Evolutionary conservation across 768 basidiomycete species (phyloP).

Genomic region (Termitomyces sp.): DNA sequence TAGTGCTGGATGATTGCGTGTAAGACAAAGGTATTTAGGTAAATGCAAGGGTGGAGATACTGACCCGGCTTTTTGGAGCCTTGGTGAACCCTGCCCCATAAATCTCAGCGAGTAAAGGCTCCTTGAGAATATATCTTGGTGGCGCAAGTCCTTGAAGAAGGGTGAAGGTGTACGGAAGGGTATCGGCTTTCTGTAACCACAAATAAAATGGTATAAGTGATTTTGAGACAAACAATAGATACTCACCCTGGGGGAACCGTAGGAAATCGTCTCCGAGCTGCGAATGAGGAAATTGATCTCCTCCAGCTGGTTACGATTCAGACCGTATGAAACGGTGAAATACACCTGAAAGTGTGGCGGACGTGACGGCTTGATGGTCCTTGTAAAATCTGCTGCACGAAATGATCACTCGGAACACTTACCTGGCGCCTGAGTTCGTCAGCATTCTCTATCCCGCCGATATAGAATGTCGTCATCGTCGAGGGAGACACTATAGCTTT

Average conservation of each 20-base stretch:
- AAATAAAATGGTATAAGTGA: background rate
- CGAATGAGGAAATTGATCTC: slow-evolving; percentile 65
- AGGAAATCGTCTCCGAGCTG: slow-evolving; percentile 33
- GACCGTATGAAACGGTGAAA: slow-evolving; percentile 75
- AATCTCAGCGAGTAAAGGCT: slow-evolving; percentile 66
- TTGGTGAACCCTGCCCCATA: slow-evolving; percentile 84
- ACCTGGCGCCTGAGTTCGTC: slow-evolving; percentile 35
- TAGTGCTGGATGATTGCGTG: slow-evolving; percentile 50
- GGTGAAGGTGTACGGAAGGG: slow-evolving; percentile 50
- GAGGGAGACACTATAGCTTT: slow-evolving; percentile 53
- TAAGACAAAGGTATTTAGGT: background rate
- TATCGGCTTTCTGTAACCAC: background rate
- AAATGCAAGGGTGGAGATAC: background rate
- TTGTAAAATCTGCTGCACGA: background rate
- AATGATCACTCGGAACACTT: slow-evolving; percentile 11
- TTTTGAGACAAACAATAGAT: background rate
- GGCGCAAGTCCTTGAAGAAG: slow-evolving; percentile 40
- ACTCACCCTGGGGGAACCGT: slow-evolving; percentile 19
- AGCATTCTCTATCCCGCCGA: slow-evolving; percentile 59
- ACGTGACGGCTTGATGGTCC: slow-evolving; percentile 26
- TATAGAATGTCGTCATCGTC: slow-evolving; percentile 74
- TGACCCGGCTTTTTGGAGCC: slow-evolving; percentile 48
- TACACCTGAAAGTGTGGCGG: slow-evolving; percentile 66
- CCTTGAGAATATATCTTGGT: slow-evolving; percentile 53
- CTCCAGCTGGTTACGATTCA: slow-evolving; percentile 62